phyloP scores from a whole-genome alignment of 1,284 basidiomycete species.

The Caloboletus firmus region DNA sequence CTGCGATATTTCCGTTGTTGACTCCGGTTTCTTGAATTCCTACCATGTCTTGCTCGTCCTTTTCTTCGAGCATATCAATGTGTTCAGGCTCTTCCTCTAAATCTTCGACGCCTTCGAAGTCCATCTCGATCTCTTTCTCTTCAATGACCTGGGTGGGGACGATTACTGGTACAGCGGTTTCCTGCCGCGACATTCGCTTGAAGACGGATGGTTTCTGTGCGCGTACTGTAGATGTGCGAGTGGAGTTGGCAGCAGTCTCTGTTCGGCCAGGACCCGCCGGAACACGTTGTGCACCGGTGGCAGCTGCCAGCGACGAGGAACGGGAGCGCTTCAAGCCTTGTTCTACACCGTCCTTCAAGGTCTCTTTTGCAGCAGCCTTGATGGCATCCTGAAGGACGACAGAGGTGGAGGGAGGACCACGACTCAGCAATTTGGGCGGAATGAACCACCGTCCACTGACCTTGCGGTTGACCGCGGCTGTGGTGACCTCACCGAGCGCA shows the following conservation, averaged over 20 bases:
- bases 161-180: slow-evolving; percentile 40
- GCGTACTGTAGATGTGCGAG: slow-evolving; percentile 40
- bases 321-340: slow-evolving; percentile 62
- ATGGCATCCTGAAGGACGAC: slow-evolving; percentile 26
- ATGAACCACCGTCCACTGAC: slow-evolving; percentile 40
- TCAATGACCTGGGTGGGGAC: slow-evolving; percentile 34
- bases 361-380: slow-evolving; percentile 33
- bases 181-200: slow-evolving; percentile 45
- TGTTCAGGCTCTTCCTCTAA: slow-evolving; percentile 37
- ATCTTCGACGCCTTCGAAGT: slow-evolving; percentile 48
- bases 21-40: slow-evolving; percentile 42
- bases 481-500: slow-evolving; percentile 71
- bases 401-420: slow-evolving; percentile 8
- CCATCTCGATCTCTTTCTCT: slow-evolving; percentile 57
- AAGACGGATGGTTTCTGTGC: slow-evolving; percentile 36
- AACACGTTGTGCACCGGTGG: slow-evolving; percentile 60
- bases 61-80: slow-evolving; percentile 42
- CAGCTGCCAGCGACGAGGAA: slow-evolving; percentile 56
- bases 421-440: slow-evolving; percentile 7
- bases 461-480: slow-evolving; percentile 70
- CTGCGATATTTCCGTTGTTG: slow-evolving; percentile 46
- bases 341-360: slow-evolving; percentile 53
- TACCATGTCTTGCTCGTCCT: slow-evolving; percentile 61
- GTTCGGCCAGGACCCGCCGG: slow-evolving; percentile 59
- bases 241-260: slow-evolving; percentile 41